phyloP scores from a whole-genome alignment of 306 rosid genomes.

The Betula pendula region DNA sequence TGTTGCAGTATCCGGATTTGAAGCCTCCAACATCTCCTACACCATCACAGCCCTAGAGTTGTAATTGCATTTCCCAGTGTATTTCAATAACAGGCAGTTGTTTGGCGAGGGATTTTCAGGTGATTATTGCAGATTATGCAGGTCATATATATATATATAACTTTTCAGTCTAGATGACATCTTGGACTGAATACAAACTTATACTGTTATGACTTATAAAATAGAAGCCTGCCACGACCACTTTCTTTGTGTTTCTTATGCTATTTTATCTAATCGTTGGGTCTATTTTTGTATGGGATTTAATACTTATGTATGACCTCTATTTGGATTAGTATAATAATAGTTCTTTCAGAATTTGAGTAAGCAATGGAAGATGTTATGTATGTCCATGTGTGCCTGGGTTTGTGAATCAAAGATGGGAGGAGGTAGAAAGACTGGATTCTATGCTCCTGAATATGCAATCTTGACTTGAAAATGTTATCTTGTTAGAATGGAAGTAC shows the following conservation, averaged over 20 bases:
- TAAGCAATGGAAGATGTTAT: conserved; percentile 28
- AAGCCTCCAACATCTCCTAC: conserved; percentile 96
- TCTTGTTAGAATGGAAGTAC: background rate
- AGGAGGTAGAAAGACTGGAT: background rate
- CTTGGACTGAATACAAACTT: conserved; percentile 25
- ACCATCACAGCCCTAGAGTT: conserved; percentile 83
- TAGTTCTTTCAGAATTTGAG: conserved; percentile 25
- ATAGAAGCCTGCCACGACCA: conserved; percentile 20
- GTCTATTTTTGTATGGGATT: conserved; percentile 36
- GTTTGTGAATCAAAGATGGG: background rate
- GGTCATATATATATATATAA: conserved; percentile 23
- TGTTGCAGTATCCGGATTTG: conserved; percentile 91
- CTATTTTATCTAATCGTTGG: conserved; percentile 29
- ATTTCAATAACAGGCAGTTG: conserved; percentile 31
- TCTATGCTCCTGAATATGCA: background rate
- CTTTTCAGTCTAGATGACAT: conserved; percentile 20
- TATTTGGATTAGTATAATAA: conserved; percentile 28
- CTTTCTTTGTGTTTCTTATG: conserved; percentile 19
- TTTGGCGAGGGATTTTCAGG: conserved; percentile 7
- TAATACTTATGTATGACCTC: conserved; percentile 31
- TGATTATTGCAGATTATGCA: conserved; percentile 27
- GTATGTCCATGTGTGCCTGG: conserved; percentile 8
- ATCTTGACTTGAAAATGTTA: background rate
- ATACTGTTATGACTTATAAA: conserved; percentile 25
- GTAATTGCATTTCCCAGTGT: conserved; percentile 21